Conservation (phyloP, 202 grass and related monocot genomes). For the Setaria italica region DNA sequence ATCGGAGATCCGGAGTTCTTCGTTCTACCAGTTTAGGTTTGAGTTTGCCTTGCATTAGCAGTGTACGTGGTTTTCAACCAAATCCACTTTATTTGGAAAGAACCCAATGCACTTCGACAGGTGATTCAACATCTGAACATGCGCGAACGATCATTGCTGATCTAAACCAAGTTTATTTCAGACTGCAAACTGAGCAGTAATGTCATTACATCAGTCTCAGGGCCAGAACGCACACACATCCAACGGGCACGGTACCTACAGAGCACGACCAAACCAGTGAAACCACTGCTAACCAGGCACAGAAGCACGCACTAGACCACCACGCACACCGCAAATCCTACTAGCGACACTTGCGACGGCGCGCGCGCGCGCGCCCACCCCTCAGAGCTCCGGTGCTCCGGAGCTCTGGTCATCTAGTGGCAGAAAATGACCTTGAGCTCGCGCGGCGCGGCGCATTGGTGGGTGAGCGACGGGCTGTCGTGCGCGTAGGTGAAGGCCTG, state of each 20-base stretch:
- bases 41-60: background rate
- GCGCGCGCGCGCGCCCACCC: no score
- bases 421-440: slow-evolving; percentile 99
- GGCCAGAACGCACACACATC: background rate
- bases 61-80: background rate
- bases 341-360: background rate
- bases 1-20: background rate
- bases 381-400: background rate
- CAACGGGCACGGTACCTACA: background rate
- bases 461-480: slow-evolving; percentile 86
- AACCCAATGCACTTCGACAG: background rate
- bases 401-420: slow-evolving; percentile 53
- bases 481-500: slow-evolving; percentile 96
- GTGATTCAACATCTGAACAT: background rate
- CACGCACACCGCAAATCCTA: slow-evolving; percentile 5
- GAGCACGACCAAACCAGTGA: slow-evolving; percentile 3
- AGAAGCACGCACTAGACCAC: background rate
- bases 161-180: slow-evolving; percentile 37
- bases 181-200: background rate
- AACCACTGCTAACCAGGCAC: slow-evolving; percentile 25
- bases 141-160: background rate
- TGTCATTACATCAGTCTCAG: background rate
- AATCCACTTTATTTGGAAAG: background rate
- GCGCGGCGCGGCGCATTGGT: slow-evolving; percentile 75
- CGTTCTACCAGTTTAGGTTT: background rate